Conservation (phyloP, 805 yeast genomes). For the Schwanniomyces pseudopolymorphus region DNA sequence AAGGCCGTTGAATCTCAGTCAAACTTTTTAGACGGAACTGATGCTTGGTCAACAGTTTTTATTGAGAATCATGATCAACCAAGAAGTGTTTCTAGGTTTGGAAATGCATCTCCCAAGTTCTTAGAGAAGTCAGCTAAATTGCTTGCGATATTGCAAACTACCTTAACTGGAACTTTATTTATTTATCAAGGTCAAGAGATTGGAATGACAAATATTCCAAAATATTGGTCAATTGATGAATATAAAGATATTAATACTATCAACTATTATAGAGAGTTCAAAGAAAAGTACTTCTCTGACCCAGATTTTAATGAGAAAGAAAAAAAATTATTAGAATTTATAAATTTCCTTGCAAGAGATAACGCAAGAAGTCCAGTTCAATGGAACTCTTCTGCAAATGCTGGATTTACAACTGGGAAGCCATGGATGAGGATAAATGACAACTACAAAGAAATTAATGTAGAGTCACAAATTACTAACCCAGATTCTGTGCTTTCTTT, state of each 20-base stretch:
- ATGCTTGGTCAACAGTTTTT: conserved; percentile 59
- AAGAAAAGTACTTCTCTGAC: conserved; percentile 22
- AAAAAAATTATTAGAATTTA: conserved; percentile 28
- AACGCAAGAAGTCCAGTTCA: conserved; percentile 58
- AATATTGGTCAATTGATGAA: conserved; percentile 47
- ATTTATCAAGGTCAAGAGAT: conserved; percentile 64
- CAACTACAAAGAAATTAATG: conserved; percentile 50
- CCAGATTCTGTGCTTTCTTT: conserved; percentile 46
- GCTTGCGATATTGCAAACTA: conserved; percentile 42
- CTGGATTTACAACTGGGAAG: conserved; percentile 47
- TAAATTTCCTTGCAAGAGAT: conserved; percentile 49
- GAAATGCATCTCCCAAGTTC: conserved; percentile 36
- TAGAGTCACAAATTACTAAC: conserved; percentile 44
- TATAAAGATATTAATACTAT: conserved; percentile 51
- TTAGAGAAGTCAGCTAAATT: conserved; percentile 47
- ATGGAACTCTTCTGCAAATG: conserved; percentile 46
- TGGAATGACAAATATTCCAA: conserved; percentile 52
- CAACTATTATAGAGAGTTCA: conserved; percentile 38
- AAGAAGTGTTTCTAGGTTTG: conserved; percentile 53
- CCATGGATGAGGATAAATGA: conserved; percentile 59
- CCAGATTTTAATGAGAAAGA: conserved; percentile 16
- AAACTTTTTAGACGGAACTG: conserved; percentile 45
- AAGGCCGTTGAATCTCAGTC: conserved; percentile 33
- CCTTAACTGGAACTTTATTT: conserved; percentile 57
- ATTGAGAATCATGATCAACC: conserved; percentile 63